phyloP scores from a whole-genome alignment of 192 early-diverging fungal species.

The Backusella mclennaniae region DNA sequence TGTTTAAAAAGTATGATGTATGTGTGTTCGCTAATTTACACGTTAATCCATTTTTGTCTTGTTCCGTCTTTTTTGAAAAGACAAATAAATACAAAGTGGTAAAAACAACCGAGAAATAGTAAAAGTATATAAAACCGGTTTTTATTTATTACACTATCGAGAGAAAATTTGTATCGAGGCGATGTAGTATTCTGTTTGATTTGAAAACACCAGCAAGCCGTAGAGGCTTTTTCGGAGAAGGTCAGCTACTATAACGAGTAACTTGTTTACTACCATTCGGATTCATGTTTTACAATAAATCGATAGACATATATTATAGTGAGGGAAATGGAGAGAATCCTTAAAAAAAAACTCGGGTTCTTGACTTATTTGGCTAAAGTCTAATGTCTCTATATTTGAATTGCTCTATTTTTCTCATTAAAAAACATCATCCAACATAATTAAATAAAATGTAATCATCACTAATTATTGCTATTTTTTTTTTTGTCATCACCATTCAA shows the following conservation, averaged over 20 bases:
- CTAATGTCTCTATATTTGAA: neutral
- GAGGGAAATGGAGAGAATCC: neutral
- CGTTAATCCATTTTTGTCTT: neutral
- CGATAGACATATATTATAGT: neutral
- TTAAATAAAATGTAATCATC: neutral
- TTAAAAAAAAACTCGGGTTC: neutral
- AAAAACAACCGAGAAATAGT: neutral
- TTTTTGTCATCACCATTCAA: neutral
- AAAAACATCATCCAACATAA: neutral
- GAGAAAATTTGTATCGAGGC: too few species aligned
- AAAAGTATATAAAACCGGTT: neutral
- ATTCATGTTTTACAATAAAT: neutral
- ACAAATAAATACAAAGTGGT: neutral
- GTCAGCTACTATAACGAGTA: neutral
- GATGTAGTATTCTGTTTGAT: too few species aligned
- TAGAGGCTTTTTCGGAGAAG: neutral
- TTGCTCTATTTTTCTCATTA: neutral
- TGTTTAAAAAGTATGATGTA: neutral
- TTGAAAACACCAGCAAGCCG: too few species aligned
- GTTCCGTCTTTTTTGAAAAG: neutral
- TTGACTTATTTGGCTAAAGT: neutral
- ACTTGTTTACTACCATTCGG: neutral
- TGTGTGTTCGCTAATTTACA: neutral
- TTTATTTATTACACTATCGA: too few species aligned
- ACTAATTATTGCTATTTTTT: neutral